Conservation (phyloP, 176 grass and related monocot species). For the Poa pratensis region DNA sequence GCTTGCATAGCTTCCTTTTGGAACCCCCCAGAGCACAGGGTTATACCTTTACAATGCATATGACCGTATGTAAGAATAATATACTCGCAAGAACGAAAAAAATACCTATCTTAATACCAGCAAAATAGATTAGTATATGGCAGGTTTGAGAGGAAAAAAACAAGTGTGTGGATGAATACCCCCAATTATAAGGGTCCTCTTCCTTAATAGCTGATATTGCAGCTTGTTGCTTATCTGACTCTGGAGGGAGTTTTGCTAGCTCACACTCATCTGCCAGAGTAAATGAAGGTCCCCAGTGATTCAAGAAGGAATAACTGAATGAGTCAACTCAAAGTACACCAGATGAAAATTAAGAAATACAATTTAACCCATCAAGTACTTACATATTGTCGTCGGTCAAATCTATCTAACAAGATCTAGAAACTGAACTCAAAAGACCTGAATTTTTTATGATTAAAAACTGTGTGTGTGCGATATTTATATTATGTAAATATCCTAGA, state of each 20-base stretch:
- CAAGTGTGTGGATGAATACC: constrained; percentile 51
- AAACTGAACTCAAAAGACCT: constrained; percentile 2
- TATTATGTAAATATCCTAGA: not conserved
- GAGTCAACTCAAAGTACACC: constrained; percentile 17
- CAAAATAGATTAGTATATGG: constrained; percentile 19
- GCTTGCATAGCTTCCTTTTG: constrained; percentile 95
- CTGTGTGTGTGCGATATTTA: not conserved
- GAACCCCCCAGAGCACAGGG: constrained; percentile 86
- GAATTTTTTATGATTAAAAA: not conserved
- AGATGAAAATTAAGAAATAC: not conserved
- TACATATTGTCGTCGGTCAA: constrained; percentile 1
- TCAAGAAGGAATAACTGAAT: constrained; percentile 22
- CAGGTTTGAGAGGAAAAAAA: constrained; percentile 18
- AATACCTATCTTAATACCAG: not conserved
- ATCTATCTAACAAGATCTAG: constrained; percentile 21
- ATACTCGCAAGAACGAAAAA: not conserved
- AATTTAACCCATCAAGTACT: constrained; percentile 27
- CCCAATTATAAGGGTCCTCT: constrained; percentile 91
- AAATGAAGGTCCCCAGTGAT: constrained; percentile 28
- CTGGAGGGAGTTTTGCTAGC: constrained; percentile 69
- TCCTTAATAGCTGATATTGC: constrained; percentile 75
- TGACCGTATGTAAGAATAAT: constrained; percentile 35
- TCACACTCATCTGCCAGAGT: constrained; percentile 71
- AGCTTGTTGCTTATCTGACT: constrained; percentile 87
- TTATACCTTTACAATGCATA: constrained; percentile 74